Base-by-base conservation (phyloP, 805 yeast genomes). In the Lipomyces mesembrius region DNA sequence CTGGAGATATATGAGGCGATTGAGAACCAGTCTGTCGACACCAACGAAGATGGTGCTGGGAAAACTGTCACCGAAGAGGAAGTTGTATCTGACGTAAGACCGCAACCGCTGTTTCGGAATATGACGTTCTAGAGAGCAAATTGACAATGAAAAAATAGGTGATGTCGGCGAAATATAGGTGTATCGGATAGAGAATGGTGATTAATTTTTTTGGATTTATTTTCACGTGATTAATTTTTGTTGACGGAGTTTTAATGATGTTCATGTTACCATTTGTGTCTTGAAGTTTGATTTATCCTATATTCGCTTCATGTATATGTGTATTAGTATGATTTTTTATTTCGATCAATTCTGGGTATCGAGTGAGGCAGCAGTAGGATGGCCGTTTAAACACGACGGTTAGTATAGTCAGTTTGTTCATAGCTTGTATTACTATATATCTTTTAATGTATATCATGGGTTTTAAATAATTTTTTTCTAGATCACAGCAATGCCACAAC, bases 91-190 rank as follows among this genome's bases (percentile, higher is more conserved):
- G 62, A 22, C 3, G 61, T 39, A 53, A 53, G 62, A n/a, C 34
- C 64, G 39, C 64, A 52, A 17, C 56, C 55, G 27, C 39, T 64
- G 68, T 61, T 57, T 54, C 60, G 68, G 32, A 64, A 61, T n/a
- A 61, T 64, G 68, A 64, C 68, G 20, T 64, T 64, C 52, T 65
- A 37, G 49, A 14, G 27, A 17, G 20, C 57, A 20, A n/a, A 11
- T 5, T 49, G 22, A 22, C n/a, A 52, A 8, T 20, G 55, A n/a
- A 14, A 25, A 52, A 52, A 14, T 2, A 17, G 12, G 17, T 58
- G 59, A 29, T 51, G 52, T 37, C 7, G 49, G 49, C 49, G 22
- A 43, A 43, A 43, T n/a, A 43, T n/a, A 43, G 49, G 49, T n/a
- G 49, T 43, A 43, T 43, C 49, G 49, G 49, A 43, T 43, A 43